Percentiles rank a stretch among this genome's conserved stretches.
phyloP scores from a whole-genome alignment of 345 rosid genomes.

The Gossypium turneri region DNA sequence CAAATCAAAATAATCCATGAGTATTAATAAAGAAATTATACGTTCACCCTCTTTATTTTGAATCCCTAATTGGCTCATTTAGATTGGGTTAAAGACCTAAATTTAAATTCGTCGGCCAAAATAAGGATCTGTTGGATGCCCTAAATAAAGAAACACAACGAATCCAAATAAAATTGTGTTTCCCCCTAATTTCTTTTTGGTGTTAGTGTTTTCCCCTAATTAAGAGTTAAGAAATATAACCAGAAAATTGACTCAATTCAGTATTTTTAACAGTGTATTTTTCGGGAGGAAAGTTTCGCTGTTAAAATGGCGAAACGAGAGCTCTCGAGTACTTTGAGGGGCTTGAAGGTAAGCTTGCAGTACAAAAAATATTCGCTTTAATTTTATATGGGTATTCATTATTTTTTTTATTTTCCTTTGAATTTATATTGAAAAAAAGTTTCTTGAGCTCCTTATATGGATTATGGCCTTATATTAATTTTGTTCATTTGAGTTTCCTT shows the following conservation, averaged over 20 bases:
- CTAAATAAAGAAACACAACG: not conserved
- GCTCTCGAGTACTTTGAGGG: slow-evolving; percentile 78
- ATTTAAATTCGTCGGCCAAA: not conserved
- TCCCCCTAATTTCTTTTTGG: too few relatives aligned
- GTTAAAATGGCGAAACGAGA: slow-evolving; percentile 72
- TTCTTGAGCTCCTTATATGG: not conserved
- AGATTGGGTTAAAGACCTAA: not conserved
- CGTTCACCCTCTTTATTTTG: not conserved
- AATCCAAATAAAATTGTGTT: too few relatives aligned
- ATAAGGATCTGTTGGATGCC: not conserved
- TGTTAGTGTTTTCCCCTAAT: too few relatives aligned
- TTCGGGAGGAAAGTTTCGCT: not conserved
- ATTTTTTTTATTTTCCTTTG: not conserved
- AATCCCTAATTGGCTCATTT: not conserved
- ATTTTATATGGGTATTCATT: not conserved
- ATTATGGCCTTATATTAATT: not conserved
- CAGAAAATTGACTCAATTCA: too few relatives aligned
- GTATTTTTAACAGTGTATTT: too few relatives aligned
- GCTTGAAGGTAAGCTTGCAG: slow-evolving; percentile 57
- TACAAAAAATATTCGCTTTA: not conserved
- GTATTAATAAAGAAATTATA: too few relatives aligned
- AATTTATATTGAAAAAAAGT: not conserved
- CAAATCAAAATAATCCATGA: too few relatives aligned
- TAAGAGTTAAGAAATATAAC: too few relatives aligned
- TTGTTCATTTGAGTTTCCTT: slow-evolving; percentile 20